These are phyloP conservation scores for Oryza nivara DNA, from an alignment of 176 grass and related monocot species.

Conservation along the genomic window DNA sequence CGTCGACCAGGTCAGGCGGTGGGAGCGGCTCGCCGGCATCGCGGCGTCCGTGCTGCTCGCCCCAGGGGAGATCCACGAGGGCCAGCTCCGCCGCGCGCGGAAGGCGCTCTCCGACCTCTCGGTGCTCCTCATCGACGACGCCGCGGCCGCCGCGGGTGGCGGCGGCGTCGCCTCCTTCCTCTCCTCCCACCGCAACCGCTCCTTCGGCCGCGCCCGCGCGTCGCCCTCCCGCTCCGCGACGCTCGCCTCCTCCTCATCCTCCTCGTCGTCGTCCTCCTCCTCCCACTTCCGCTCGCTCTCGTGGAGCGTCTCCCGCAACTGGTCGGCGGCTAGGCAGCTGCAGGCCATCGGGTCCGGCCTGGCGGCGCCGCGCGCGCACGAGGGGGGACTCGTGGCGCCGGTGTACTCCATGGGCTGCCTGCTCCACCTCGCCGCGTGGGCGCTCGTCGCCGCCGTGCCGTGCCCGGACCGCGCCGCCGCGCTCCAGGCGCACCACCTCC, in stretches of 20 bases:
- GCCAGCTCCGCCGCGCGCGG: constrained; percentile 73
- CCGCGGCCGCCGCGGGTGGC: constrained; percentile 35
- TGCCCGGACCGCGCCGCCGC: constrained; percentile 76
- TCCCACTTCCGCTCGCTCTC: constrained; percentile 91
- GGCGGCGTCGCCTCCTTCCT: constrained; percentile 51
- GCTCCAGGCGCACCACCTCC: constrained; percentile 56
- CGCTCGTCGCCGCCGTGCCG: constrained; percentile 74
- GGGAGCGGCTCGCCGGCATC: constrained; percentile 81
- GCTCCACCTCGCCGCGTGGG: constrained; percentile 79
- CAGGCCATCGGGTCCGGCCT: constrained; percentile 70
- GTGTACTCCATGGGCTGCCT: constrained; percentile 75
- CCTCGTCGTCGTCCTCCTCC: constrained; percentile 40
- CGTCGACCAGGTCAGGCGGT: constrained; percentile 70
- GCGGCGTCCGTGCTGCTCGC: constrained; percentile 60
- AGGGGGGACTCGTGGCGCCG: constrained; percentile 58
- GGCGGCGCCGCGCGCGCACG: constrained; percentile 65
- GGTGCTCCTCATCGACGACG: constrained; percentile 80
- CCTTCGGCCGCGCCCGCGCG: constrained; percentile 71
- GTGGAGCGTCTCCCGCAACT: constrained; percentile 91
- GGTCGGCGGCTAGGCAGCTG: constrained; percentile 92
- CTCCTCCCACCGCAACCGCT: constrained; percentile 89
- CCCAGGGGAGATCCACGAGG: constrained; percentile 50
- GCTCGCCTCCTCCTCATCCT: constrained; percentile 14
- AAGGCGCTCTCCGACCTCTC: constrained; percentile 87
- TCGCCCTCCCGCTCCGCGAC: constrained; percentile 34